phyloP scores from a whole-genome alignment of 2,329 filamentous ascomycete species.

The Aspergillus sclerotialis region DNA sequence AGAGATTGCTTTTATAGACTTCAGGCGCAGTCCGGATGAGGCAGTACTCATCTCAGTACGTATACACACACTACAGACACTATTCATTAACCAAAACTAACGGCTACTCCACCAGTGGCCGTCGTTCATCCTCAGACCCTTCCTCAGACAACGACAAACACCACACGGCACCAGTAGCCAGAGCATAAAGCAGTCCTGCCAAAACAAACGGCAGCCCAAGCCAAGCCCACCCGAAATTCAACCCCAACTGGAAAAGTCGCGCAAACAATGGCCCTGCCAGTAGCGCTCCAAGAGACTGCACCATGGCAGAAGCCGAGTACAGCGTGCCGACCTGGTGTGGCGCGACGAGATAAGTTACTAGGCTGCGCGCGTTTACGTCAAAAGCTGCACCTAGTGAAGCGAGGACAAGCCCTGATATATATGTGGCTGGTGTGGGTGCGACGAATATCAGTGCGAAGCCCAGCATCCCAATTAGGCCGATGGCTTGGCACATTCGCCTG shows the following conservation, averaged over 20 bases:
- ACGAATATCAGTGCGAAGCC: conserved; percentile 14
- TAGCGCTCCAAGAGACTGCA: conserved; percentile 13
- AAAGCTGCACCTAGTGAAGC: conserved; percentile 20
- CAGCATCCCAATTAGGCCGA: conserved; percentile 12
- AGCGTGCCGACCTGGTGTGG: conserved; percentile 21
- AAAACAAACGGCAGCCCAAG: conserved; percentile 21
- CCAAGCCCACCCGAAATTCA: conserved; percentile 20
- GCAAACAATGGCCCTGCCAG: conserved; percentile 21
- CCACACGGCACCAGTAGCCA: conserved; percentile 7
- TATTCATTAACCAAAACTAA: too few species aligned
- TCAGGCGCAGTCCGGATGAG: too few species aligned
- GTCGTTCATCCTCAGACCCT: background rate
- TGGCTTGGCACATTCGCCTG: conserved; percentile 13
- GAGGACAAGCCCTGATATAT: conserved; percentile 14
- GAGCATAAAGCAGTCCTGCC: conserved; percentile 12
- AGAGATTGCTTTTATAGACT: too few species aligned
- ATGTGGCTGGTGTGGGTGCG: conserved; percentile 5
- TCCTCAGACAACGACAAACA: background rate
- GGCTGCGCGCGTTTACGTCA: conserved; percentile 13
- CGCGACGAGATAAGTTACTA: conserved; percentile 19
- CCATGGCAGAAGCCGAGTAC: conserved; percentile 20
- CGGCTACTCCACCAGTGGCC: background rate
- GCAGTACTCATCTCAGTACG: too few species aligned
- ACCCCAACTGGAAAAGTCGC: conserved; percentile 17
- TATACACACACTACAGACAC: too few species aligned